Conservation (phyloP, 2,329 filamentous ascomycete genomes). For the Curvularia spicifera region DNA sequence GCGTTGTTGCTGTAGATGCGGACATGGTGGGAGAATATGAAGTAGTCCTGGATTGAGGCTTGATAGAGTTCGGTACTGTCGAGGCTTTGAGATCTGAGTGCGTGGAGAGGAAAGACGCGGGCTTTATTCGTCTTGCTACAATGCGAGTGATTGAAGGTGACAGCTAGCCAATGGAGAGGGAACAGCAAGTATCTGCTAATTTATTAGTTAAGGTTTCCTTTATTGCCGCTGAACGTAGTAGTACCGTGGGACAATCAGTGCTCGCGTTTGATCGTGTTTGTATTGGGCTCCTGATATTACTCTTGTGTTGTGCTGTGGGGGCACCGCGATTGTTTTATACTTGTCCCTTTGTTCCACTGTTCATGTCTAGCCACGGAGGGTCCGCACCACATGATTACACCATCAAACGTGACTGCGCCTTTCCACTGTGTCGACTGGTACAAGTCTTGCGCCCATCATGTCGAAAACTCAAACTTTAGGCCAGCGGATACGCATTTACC, state of each 20-base stretch:
- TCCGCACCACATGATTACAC: conserved; percentile 9
- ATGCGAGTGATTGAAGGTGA: background rate
- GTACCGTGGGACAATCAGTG: background rate
- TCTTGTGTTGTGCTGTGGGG: background rate
- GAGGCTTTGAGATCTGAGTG: background rate
- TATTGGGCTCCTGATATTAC: background rate
- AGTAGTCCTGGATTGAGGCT: background rate
- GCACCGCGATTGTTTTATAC: conserved; percentile 9
- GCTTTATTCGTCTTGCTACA: background rate
- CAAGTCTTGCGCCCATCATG: background rate
- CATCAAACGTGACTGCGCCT: background rate
- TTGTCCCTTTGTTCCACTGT: background rate
- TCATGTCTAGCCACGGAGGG: background rate
- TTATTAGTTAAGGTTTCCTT: background rate
- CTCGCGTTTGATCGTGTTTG: background rate
- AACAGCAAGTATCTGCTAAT: background rate
- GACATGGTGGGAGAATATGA: conserved; percentile 15
- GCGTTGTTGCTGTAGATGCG: conserved; percentile 24
- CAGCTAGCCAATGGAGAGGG: background rate
- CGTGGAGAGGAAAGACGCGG: too few species aligned
- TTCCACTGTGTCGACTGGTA: background rate
- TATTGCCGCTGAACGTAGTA: background rate
- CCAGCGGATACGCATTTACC: background rate
- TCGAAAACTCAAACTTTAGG: background rate
- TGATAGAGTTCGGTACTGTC: background rate